phyloP scores from a whole-genome alignment of 192 early-diverging fungal genomes.

The Coemansia sp. region DNA sequence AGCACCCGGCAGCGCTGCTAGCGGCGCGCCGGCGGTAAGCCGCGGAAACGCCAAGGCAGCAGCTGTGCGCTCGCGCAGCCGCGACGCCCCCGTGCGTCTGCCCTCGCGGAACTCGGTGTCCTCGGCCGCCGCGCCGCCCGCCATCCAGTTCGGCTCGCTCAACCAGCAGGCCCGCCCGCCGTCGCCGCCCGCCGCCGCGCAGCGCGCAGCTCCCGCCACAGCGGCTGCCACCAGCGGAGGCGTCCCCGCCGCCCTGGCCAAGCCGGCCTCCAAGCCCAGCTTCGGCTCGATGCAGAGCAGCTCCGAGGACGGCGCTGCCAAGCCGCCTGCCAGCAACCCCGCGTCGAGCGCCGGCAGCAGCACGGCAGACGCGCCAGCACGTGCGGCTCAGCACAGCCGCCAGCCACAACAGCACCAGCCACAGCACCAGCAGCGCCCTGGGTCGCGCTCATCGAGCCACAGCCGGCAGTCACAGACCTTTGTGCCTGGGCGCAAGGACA shows the following conservation, averaged over 20 bases:
- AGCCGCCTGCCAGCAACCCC: slow-evolving; percentile 4
- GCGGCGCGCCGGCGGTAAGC: not conserved
- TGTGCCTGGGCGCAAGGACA: slow-evolving; percentile 23
- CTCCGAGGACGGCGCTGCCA: slow-evolving; percentile 13
- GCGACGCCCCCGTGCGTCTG: slow-evolving; percentile 43
- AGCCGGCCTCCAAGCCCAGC: slow-evolving; percentile 44
- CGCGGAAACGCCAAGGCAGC: not conserved
- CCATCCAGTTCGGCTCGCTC: slow-evolving; percentile 57
- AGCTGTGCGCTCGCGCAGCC: slow-evolving; percentile 22
- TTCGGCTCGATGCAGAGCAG: slow-evolving; percentile 48
- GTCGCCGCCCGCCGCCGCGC: slow-evolving; percentile 32
- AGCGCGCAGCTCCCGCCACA: slow-evolving; percentile 11
- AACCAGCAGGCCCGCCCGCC: slow-evolving; percentile 44
- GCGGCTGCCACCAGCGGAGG: slow-evolving; percentile 49
- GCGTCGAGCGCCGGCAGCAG: not conserved
- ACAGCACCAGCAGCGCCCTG: slow-evolving; percentile 40
- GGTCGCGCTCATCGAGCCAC: slow-evolving; percentile 44
- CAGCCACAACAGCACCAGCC: slow-evolving; percentile 19
- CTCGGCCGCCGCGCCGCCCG: slow-evolving; percentile 24
- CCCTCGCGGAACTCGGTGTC: slow-evolving; percentile 43
- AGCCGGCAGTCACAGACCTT: slow-evolving; percentile 44
- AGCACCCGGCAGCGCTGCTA: not conserved
- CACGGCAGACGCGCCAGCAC: slow-evolving; percentile 6
- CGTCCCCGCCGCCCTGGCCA: slow-evolving; percentile 32
- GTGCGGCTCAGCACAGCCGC: slow-evolving; percentile 21